Percentiles rank a stretch among this genome's conserved stretches.
Conservation (phyloP, 164 flowering plant genomes). For the Nymphaea thermarum region DNA sequence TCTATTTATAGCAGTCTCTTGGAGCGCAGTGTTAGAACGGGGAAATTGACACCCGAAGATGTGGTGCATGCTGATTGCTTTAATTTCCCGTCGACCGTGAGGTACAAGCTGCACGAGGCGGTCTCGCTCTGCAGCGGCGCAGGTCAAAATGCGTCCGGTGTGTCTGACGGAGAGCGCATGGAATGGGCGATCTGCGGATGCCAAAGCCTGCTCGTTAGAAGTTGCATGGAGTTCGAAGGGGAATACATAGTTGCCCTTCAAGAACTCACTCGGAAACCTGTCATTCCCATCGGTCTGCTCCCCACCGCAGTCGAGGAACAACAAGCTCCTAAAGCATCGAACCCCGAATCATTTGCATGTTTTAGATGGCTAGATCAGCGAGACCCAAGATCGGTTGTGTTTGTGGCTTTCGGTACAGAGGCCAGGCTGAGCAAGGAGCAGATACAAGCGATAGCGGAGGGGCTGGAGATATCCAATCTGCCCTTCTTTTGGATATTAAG, state of each 20-base stretch:
- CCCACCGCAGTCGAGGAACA: not conserved
- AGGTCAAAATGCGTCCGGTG: slow-evolving; percentile 10
- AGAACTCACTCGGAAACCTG: not conserved
- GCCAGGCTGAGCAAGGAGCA: not conserved
- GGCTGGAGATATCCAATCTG: not conserved
- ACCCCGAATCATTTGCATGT: not conserved
- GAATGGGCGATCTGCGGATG: slow-evolving; percentile 16
- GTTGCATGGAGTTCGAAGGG: slow-evolving; percentile 23
- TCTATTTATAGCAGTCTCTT: slow-evolving; percentile 5
- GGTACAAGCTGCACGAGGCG: slow-evolving; percentile 12
- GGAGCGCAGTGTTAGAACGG: slow-evolving; percentile 3
- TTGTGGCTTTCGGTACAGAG: not conserved
- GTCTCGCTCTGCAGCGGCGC: not conserved
- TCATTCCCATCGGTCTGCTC: not conserved
- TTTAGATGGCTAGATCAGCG: not conserved
- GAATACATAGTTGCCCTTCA: not conserved
- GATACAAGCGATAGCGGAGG: not conserved
- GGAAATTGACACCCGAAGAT: slow-evolving; percentile 9
- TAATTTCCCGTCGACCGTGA: slow-evolving; percentile 16
- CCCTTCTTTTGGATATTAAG: slow-evolving; percentile 1
- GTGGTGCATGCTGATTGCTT: slow-evolving; percentile 26
- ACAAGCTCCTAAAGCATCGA: not conserved
- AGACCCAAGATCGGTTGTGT: slow-evolving; percentile 1
- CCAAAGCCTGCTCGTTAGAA: slow-evolving; percentile 28
- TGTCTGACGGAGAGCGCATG: slow-evolving; percentile 20